Conservation (phyloP, 2,329 filamentous ascomycete genomes). For the Cercospora sp. region DNA sequence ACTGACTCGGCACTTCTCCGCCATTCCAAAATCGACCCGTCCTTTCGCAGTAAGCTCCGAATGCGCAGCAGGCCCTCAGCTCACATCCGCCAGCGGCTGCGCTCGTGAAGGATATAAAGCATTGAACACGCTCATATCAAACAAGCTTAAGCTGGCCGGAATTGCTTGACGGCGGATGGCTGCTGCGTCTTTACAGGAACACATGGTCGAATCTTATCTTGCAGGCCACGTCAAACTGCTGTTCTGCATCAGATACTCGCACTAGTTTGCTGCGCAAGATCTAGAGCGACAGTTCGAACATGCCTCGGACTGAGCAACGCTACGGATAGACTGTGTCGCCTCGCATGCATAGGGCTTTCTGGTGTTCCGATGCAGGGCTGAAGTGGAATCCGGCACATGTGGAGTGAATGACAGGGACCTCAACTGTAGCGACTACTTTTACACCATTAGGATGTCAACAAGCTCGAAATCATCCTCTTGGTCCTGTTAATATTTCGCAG, state of each 20-base stretch:
- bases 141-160: neutral
- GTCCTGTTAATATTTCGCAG: too few relatives aligned
- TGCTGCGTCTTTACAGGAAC: neutral
- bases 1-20: constrained; percentile 45
- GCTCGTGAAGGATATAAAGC: neutral
- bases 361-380: too few relatives aligned
- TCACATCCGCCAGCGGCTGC: neutral
- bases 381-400: too few relatives aligned
- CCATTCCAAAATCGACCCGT: constrained; percentile 46
- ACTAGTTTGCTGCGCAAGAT: neutral
- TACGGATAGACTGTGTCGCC: too few relatives aligned
- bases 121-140: neutral
- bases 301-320: too few relatives aligned
- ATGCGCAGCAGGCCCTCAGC: too few relatives aligned
- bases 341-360: too few relatives aligned
- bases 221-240: neutral
- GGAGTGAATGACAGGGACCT: too few relatives aligned
- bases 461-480: too few relatives aligned
- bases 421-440: too few relatives aligned
- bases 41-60: too few relatives aligned
- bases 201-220: neutral
- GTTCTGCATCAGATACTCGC: neutral
- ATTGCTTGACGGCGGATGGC: neutral
- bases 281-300: neutral
- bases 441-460: too few relatives aligned